Conservation (phyloP, 2,329 filamentous ascomycete species). For the Talaromyces sp. region DNA sequence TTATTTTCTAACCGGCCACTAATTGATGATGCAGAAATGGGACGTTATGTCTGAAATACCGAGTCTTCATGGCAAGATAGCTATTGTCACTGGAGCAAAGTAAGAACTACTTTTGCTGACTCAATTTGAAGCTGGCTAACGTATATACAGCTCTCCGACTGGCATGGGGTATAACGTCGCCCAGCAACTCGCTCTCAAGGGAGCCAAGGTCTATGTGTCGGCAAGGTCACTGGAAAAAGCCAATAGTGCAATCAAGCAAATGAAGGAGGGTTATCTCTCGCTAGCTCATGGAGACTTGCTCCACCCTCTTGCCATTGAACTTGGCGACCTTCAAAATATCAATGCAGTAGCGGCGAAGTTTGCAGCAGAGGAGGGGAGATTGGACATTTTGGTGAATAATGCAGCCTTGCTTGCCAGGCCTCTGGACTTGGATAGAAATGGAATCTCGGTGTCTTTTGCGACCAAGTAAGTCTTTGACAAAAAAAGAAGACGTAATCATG, state of each 20-base stretch:
- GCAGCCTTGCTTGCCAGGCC: constrained; percentile 10
- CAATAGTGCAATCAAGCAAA: constrained; percentile 8
- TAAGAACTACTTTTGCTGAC: neutral
- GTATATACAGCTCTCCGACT: neutral
- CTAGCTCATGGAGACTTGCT: constrained; percentile 8
- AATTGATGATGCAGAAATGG: constrained; percentile 9
- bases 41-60: constrained; percentile 13
- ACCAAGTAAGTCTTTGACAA: constrained; percentile 9
- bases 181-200: constrained; percentile 12
- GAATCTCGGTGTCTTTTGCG: constrained; percentile 11
- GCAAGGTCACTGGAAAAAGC: constrained; percentile 12
- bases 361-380: constrained; percentile 8
- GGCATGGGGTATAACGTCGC: constrained; percentile 13
- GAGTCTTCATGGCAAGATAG: constrained; percentile 11
- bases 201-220: constrained; percentile 14
- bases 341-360: constrained; percentile 12
- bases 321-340: constrained; percentile 11
- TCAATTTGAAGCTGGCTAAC: neutral
- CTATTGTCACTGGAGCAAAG: constrained; percentile 14
- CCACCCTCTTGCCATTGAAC: constrained; percentile 4
- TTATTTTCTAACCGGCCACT: neutral
- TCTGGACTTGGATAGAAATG: constrained; percentile 12
- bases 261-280: constrained; percentile 5
- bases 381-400: constrained; percentile 14
- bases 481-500: neutral